Evolutionary conservation across 306 rosid species (phyloP).

Genomic region (Abrus precatorius): DNA sequence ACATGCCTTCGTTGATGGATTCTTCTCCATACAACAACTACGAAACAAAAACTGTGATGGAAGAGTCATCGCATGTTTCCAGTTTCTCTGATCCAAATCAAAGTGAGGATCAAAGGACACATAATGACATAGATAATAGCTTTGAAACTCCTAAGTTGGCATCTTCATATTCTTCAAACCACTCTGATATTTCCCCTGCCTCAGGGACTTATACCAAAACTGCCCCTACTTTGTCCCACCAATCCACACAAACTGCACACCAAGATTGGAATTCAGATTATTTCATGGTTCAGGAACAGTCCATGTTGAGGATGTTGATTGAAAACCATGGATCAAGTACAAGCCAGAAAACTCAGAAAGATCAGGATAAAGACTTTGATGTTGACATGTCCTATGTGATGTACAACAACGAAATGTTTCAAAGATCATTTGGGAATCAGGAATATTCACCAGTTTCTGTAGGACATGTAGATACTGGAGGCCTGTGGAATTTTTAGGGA

Average conservation of each 20-base stretch:
- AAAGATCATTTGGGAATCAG: conserved; percentile 50
- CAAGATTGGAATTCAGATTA: conserved; percentile 44
- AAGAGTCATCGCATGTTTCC: conserved; percentile 68
- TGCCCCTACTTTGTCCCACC: conserved; percentile 5
- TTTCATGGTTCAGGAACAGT: conserved; percentile 50
- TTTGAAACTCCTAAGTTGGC: conserved; percentile 20
- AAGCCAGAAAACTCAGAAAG: conserved; percentile 33
- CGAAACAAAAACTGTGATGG: conserved; percentile 50
- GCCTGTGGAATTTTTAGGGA: conserved; percentile 64
- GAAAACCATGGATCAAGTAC: conserved; percentile 51
- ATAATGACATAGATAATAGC: conserved; percentile 48
- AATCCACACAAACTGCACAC: conserved; percentile 40
- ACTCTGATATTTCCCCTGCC: conserved; percentile 48
- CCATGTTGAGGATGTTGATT: conserved; percentile 56
- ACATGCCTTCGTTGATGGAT: conserved; percentile 75
- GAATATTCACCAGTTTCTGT: conserved; percentile 59
- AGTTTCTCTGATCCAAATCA: conserved; percentile 69
- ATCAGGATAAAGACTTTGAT: conserved; percentile 49
- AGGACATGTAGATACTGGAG: conserved; percentile 57
- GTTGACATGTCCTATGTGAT: conserved; percentile 55
- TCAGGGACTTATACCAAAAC: conserved; percentile 39
- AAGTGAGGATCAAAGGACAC: conserved; percentile 52
- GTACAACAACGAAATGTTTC: conserved; percentile 56
- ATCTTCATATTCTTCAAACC: conserved; percentile 46
- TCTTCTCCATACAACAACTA: conserved; percentile 58